Conservation (phyloP, 2,329 filamentous ascomycete species). For the Sporothrix inflata region DNA sequence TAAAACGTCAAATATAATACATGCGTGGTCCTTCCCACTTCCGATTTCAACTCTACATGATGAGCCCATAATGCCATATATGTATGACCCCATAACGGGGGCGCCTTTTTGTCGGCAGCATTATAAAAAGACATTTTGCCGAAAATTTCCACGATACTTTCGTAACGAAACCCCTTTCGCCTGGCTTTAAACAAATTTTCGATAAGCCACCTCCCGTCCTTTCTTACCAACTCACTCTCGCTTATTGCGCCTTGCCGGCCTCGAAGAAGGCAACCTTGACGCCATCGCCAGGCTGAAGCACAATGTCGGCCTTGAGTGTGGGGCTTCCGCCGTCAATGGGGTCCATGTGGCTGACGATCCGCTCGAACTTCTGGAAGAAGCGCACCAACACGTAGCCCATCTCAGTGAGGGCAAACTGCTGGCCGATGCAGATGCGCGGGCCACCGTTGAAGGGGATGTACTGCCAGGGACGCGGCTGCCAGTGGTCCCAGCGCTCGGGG, state of each 20-base stretch:
- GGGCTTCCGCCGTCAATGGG: slow-evolving; percentile 59
- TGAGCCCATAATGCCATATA: background rate
- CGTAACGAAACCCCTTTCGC: background rate
- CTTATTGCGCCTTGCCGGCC: slow-evolving; percentile 39
- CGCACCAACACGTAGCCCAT: slow-evolving; percentile 73
- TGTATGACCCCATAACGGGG: background rate
- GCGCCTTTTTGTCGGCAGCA: background rate
- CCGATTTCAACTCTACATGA: background rate
- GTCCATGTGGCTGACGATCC: slow-evolving; percentile 61
- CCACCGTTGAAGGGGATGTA: slow-evolving; percentile 78
- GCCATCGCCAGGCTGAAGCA: slow-evolving; percentile 61
- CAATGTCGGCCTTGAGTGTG: slow-evolving; percentile 61
- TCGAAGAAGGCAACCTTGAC: slow-evolving; percentile 62
- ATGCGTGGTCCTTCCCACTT: background rate
- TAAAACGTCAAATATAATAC: background rate
- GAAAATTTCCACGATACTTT: background rate
- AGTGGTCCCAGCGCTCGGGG: slow-evolving; percentile 68
- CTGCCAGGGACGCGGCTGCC: slow-evolving; percentile 68
- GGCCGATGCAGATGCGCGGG: slow-evolving; percentile 73
- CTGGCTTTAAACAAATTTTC: background rate
- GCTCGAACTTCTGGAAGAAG: slow-evolving; percentile 71
- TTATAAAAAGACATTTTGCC: background rate
- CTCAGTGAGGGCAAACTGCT: slow-evolving; percentile 81
- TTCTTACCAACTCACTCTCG: too few species aligned
- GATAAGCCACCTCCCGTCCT: background rate